These are phyloP conservation scores for Pilatotrama ljubarskyi DNA, from an alignment of 768 basidiomycete genomes.

Conservation along the genomic window DNA sequence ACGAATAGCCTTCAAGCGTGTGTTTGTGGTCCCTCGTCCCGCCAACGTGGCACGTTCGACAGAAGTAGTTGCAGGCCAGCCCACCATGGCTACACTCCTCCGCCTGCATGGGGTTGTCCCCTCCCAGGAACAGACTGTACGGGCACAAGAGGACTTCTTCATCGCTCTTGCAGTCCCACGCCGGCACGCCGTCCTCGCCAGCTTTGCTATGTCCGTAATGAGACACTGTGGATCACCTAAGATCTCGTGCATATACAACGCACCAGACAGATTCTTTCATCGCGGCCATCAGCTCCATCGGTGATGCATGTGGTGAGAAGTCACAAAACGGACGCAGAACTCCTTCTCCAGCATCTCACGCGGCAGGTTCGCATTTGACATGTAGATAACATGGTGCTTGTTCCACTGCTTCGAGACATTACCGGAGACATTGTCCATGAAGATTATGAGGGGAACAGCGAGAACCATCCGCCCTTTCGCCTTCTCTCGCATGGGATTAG, in stretches of 20 bases:
- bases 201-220: too few relatives aligned
- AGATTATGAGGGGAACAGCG: background rate
- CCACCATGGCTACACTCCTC: constrained; percentile 4
- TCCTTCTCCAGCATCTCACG: background rate
- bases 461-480: background rate
- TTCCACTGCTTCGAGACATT: constrained; percentile 5
- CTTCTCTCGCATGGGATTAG: background rate
- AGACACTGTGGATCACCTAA: background rate
- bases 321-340: background rate
- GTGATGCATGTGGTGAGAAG: background rate
- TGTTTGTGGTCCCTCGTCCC: background rate
- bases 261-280: background rate
- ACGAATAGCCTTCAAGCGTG: background rate
- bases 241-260: background rate
- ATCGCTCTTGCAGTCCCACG: too few relatives aligned
- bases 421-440: constrained; percentile 9
- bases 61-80: background rate
- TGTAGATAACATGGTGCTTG: background rate
- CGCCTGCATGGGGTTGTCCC: constrained; percentile 10
- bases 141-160: background rate
- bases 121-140: background rate
- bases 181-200: too few relatives aligned
- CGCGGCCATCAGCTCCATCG: background rate
- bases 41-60: constrained; percentile 1
- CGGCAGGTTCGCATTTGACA: background rate